These are phyloP conservation scores for Apiospora rasikravindrae DNA, from an alignment of 2,329 filamentous ascomycete species.

Conservation along the genomic window DNA sequence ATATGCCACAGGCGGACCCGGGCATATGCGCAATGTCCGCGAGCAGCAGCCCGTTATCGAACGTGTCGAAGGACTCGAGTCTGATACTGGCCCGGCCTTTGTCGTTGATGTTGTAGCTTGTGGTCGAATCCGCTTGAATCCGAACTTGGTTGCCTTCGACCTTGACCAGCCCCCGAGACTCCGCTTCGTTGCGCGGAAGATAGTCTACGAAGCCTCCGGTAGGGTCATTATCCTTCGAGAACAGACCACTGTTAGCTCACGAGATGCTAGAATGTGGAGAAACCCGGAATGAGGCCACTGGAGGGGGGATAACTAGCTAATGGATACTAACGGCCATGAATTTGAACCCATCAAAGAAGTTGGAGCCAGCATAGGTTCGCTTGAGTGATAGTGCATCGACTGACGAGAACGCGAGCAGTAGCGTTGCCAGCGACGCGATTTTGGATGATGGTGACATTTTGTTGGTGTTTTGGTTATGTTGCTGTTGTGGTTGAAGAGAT, in stretches of 20 bases:
- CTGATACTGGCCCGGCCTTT: neutral
- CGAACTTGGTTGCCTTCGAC: neutral
- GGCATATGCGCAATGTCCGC: slow-evolving; percentile 80
- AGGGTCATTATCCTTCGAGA: neutral
- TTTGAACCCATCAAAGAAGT: neutral
- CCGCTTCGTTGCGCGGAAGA: neutral
- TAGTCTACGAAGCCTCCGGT: neutral
- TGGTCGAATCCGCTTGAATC: neutral
- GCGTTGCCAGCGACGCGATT: neutral
- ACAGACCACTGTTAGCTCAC: neutral
- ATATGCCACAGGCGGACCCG: slow-evolving; percentile 65
- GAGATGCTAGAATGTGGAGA: neutral
- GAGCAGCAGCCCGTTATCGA: slow-evolving; percentile 72
- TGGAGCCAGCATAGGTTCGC: neutral
- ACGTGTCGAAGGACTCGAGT: slow-evolving; percentile 39
- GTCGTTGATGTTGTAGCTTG: neutral
- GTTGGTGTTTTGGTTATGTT: neutral
- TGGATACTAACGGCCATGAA: neutral
- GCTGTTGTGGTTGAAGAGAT: neutral
- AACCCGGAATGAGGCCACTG: neutral
- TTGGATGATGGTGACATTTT: neutral
- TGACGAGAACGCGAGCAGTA: neutral
- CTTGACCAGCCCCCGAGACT: neutral
- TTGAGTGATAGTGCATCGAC: neutral
- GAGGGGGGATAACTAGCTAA: no score